Evolutionary conservation across 495 filamentous ascomycete genomes (phyloP), one percentile per base, ranked within the genome.

Genomic region (Neurospora hispaniola): DNA sequence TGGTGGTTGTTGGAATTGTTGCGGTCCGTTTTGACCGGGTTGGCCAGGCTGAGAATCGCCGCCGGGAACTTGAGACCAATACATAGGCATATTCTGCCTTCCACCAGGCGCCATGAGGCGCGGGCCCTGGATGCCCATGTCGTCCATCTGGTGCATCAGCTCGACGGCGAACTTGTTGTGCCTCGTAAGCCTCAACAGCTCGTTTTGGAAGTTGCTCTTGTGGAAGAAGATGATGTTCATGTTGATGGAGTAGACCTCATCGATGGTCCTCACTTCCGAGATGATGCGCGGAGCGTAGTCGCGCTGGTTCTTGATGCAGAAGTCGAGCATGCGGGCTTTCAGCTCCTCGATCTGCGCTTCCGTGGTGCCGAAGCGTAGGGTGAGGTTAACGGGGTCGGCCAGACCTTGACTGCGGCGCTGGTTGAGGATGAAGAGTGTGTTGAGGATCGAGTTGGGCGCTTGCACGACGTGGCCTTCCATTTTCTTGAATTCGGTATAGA

Each of bases 401-500:
- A 97, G 85, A 3, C 90, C 92, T 73, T 96, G 94, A 40, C 93
- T 96, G 38, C 95, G 90, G 5, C 95, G 89, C 83, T 97, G 94
- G 80, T 98, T 98, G 23, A 98, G 90, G 73, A 98, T 96, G 80
- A 98, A 97, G 8, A 98, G 87, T 0, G 89, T 92, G 78, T 98
- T 98, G 38, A 98, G 86, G 70, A 97, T 90, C 72, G 90, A 95
- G 85, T 98, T 98, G 5, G 96, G 96, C 0, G 95, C 96, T 79
- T 98, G 95, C 4, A 98, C 95, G 16, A 97, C 89, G 74, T 97
- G 94, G 14, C 95, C 95, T 78, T 97, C 90, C 90, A 97, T 94
- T 84, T 98, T 98, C 84, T 97, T 98, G 85, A 98, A 97, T 78
- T 98, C 96, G 39, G 96, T 98, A 78, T 94, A 97, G 11, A 99